These are phyloP conservation scores for Sanghuangporus weigelae DNA, from an alignment of 1,284 basidiomycete genomes.

Conservation along the genomic window DNA sequence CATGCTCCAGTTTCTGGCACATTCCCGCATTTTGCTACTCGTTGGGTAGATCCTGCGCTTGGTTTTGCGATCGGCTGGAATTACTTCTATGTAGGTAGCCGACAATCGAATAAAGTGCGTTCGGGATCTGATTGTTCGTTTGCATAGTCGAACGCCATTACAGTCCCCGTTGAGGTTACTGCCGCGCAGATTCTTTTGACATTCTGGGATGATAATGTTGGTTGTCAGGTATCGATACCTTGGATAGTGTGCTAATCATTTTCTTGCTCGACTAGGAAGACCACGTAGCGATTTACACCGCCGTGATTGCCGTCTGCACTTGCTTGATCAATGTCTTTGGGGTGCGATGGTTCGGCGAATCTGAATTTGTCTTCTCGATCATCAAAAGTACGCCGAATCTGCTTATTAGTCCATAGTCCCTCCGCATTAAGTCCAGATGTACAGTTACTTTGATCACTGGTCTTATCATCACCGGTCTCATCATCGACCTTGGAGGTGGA, in stretches of 20 bases:
- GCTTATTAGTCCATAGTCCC: conserved; percentile 3
- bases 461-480: conserved; percentile 57
- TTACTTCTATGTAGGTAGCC: conserved; percentile 18
- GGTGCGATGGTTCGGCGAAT: conserved; percentile 67
- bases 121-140: neutral
- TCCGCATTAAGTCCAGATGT: conserved; percentile 8
- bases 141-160: conserved; percentile 16
- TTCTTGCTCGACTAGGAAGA: conserved; percentile 30
- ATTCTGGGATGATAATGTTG: conserved; percentile 69
- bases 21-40: conserved; percentile 64
- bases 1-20: conserved; percentile 71
- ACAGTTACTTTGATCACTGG: conserved; percentile 53
- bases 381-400: conserved; percentile 45
- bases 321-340: conserved; percentile 74
- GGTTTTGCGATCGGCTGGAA: conserved; percentile 19
- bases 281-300: conserved; percentile 60
- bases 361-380: conserved; percentile 59
- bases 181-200: conserved; percentile 51
- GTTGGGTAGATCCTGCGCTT: conserved; percentile 69
- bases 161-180: conserved; percentile 19
- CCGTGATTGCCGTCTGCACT: conserved; percentile 53
- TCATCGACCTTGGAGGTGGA: conserved; percentile 70
- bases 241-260: neutral
- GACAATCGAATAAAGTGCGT: neutral
- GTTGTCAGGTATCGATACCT: conserved; percentile 18